phyloP scores from a whole-genome alignment of 345 rosid genomes.

The Citrus medica region DNA sequence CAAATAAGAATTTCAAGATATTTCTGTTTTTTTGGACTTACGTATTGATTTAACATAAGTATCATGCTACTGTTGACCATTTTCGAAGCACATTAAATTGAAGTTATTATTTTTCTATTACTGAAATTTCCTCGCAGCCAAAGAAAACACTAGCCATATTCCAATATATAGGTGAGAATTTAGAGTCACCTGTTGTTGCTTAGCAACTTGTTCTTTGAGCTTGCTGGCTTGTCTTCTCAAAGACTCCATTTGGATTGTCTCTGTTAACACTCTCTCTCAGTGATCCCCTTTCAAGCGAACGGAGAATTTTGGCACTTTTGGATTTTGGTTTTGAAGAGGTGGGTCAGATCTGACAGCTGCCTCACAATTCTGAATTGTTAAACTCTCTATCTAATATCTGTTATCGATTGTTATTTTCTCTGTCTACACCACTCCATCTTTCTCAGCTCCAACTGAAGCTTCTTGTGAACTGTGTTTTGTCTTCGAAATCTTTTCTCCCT shows the following conservation, averaged over 20 bases:
- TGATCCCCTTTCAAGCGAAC: not conserved
- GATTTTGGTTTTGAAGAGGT: not conserved
- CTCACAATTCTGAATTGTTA: not conserved
- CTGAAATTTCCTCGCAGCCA: constrained; percentile 11
- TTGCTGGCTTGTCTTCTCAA: constrained; percentile 91
- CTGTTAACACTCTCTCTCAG: not conserved
- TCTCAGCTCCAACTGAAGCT: not conserved
- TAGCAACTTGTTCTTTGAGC: constrained; percentile 92
- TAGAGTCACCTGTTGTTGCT: constrained; percentile 66
- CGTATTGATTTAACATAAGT: not conserved
- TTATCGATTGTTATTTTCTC: too few species aligned
- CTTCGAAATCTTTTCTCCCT: not conserved
- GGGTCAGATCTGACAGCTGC: constrained; percentile 10
- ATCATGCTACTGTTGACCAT: not conserved
- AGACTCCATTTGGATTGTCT: constrained; percentile 57
- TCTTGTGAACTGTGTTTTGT: not conserved
- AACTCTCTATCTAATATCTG: not conserved
- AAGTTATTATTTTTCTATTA: not conserved
- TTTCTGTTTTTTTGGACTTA: too few species aligned
- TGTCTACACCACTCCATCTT: not conserved
- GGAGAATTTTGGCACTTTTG: not conserved
- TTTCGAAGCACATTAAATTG: not conserved
- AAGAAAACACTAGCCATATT: not conserved
- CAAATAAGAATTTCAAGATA: too few species aligned
- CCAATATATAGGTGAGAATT: not conserved